Evolutionary conservation across 2,329 filamentous ascomycete species (phyloP).

Genomic region (Arthrobotrys pseudoclavata): DNA sequence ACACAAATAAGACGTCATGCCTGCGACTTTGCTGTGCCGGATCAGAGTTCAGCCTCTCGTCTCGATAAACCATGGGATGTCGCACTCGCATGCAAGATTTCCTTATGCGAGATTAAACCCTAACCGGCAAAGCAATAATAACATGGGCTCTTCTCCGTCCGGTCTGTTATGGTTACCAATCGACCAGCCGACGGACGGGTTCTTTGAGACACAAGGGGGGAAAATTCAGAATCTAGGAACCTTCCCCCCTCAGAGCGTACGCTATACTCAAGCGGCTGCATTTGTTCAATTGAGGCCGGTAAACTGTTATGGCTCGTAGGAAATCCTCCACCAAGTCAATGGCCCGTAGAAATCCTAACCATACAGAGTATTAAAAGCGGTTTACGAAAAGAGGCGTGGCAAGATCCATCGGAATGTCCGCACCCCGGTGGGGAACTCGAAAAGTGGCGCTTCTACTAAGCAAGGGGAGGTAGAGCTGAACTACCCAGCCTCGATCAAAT

Average conservation of each 20-base stretch:
- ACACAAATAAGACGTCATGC: background rate
- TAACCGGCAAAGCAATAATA: constrained; percentile 48
- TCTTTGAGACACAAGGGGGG: background rate
- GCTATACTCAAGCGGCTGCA: constrained; percentile 5
- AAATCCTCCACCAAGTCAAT: constrained; percentile 8
- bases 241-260: constrained; percentile 14
- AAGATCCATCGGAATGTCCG: constrained; percentile 45
- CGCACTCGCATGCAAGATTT: constrained; percentile 17
- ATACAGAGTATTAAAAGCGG: background rate
- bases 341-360: constrained; percentile 1
- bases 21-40: no score
- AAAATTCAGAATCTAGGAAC: background rate
- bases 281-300: background rate
- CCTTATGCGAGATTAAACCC: constrained; percentile 31
- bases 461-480: background rate
- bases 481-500: background rate
- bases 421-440: background rate
- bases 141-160: background rate
- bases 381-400: background rate
- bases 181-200: constrained; percentile 1
- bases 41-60: background rate
- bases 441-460: background rate
- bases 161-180: constrained; percentile 43
- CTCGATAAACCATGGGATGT: background rate
- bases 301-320: background rate